Evolutionary conservation across 371 early-diverging fungal species (phyloP).

Genomic region (Furculomyces boomerangus): DNA sequence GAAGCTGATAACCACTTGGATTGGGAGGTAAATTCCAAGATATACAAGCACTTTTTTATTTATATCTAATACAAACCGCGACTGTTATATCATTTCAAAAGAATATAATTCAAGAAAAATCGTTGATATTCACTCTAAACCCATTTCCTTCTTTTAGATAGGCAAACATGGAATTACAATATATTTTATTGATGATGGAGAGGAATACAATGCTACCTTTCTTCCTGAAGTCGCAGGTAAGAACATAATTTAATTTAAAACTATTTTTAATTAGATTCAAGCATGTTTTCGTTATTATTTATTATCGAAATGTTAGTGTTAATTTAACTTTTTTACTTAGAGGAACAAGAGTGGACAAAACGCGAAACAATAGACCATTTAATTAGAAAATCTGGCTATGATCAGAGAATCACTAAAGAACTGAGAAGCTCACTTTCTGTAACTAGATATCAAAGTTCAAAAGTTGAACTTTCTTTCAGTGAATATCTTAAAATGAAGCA

Average conservation of each 20-base stretch:
- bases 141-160: not conserved
- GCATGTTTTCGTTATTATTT: not conserved
- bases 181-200: conserved; percentile 42
- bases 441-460: conserved; percentile 69
- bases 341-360: conserved; percentile 64
- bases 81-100: too few relatives aligned
- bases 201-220: conserved; percentile 62
- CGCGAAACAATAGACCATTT: conserved; percentile 61
- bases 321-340: not conserved
- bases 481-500: conserved; percentile 30
- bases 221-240: conserved; percentile 64
- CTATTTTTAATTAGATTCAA: not conserved
- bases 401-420: conserved; percentile 33
- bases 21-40: conserved; percentile 50
- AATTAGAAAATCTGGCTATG: conserved; percentile 68
- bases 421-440: conserved; percentile 34
- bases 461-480: conserved; percentile 35
- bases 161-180: conserved; percentile 88
- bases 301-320: not conserved
- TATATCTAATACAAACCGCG: too few relatives aligned
- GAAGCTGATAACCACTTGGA: conserved; percentile 48
- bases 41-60: too few relatives aligned
- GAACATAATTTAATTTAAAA: not conserved
- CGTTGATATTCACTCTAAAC: too few relatives aligned
- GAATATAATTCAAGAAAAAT: too few relatives aligned